These are phyloP conservation scores for Claviceps sp. DNA, from an alignment of 2,329 filamentous ascomycete species.

Conservation along the genomic window DNA sequence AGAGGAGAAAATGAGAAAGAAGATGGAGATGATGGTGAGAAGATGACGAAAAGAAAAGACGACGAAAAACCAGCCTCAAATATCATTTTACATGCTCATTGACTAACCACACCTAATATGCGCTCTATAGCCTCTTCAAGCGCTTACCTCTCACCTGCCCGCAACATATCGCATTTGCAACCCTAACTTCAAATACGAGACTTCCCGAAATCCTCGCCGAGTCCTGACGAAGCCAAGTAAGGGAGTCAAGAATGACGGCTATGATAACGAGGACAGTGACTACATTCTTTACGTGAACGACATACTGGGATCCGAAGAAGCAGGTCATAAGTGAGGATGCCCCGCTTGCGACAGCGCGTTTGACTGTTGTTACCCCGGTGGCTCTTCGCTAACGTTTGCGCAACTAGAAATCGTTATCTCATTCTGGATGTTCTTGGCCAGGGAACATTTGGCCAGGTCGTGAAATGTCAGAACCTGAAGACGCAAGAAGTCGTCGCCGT, in stretches of 20 bases:
- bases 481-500: slow-evolving; percentile 97
- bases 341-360: slow-evolving; percentile 1
- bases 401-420: slow-evolving; percentile 71
- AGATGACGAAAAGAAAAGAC: not conserved
- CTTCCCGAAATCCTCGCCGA: slow-evolving; percentile 85
- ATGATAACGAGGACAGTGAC: slow-evolving; percentile 97
- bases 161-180: slow-evolving; percentile 98
- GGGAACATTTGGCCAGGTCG: slow-evolving; percentile 95
- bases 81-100: not conserved
- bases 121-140: slow-evolving; percentile 68
- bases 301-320: slow-evolving; percentile 93
- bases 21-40: too few relatives aligned
- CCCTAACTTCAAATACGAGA: slow-evolving; percentile 95
- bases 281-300: slow-evolving; percentile 99
- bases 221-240: slow-evolving; percentile 98
- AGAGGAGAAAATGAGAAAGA: not conserved
- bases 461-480: slow-evolving; percentile 97
- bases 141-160: slow-evolving; percentile 81
- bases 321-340: slow-evolving; percentile 75
- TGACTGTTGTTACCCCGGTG: too few relatives aligned
- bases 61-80: not conserved
- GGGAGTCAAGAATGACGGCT: slow-evolving; percentile 95
- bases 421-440: slow-evolving; percentile 95
- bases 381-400: not conserved
- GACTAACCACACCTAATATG: not conserved